Base-by-base conservation (phyloP, 345 rosid genomes). In the Eucalyptus pauciflora region DNA sequence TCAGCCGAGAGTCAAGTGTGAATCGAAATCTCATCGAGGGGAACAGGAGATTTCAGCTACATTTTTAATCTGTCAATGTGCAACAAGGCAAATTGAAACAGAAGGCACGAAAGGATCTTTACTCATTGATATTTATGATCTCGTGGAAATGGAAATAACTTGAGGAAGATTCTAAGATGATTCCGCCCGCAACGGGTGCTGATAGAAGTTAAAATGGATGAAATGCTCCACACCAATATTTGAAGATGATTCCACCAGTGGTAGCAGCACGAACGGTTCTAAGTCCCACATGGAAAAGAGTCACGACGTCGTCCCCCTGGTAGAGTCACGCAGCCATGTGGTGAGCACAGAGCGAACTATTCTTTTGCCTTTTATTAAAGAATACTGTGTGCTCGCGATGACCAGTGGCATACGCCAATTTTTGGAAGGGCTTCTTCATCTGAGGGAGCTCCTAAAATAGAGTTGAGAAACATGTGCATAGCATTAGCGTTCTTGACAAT, bases 311-410 rank as follows among this genome's bases (percentile, higher is more conserved):
- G 37, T 52, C 8, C 20, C 58, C 24, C 0, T 52, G 10, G 58
- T 18, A 7, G 58, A 14, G 5, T 64, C 4, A 64, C 37, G 76
- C 76, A 64, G 76, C 37, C 37, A 64, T n/a, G 37, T 64, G 76
- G 5, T 64, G 18, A 64, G 76, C 37, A 64, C 37, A 64, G 10
- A 64, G 76, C 37, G 37, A 91, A 92, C 93, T 92, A 90, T 92
- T 93, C 93, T 91, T 91, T 93, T 92, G 94, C 94, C 92, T 93
- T 92, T 90, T 93, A 90, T 92, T 90, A 92, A 92, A 92, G 94
- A 93, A 90, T 90, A 91, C 90, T 90, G 93, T 92, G 94, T 89
- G 91, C 88, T 45, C 81, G 91, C 49, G 64, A 90, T 89, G 48
- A 3, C 43, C 1, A 86, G 81, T 86, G 92, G 92, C 92, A 87